Base-by-base conservation (phyloP, 768 basidiomycete genomes). In the Mycena metata region DNA sequence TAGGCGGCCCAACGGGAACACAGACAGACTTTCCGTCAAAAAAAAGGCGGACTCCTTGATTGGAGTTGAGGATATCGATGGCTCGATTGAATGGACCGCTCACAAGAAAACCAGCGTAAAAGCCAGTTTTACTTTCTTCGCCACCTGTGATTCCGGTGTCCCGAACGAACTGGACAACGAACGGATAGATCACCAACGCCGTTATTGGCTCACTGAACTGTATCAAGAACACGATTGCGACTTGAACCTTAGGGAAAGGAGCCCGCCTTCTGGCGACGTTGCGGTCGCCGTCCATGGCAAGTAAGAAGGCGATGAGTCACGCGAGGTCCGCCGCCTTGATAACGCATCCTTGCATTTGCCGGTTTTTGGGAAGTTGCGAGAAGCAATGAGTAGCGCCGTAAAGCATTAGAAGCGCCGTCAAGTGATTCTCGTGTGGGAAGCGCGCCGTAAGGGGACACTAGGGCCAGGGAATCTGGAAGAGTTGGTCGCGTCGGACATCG, bases 31-130 rank as follows among this genome's bases (percentile, higher is more conserved):
- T 72, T 83, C 81, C 3, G 80, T 73, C 19, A 80, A 23, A 49
- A 80, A 83, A 67, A 83, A 83, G 2, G 71, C 64, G 19, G 80
- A 82, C 70, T 80, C 79, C 80, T 83, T 54, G 9, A 26, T 30
- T 1, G 73, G 35, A 57, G 16, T 13, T 57, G 5, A 60, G 43
- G 13, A 17, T 3, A 41, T 33, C 4, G 9, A 52, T 19, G 5
- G 0, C 6, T 30, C 17, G 30, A 16, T 11, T 11, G 7, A 21
- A 16, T 5, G 19, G 10, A 39, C 36, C 2, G 10, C 59, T 10
- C 60, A 61, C 66, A 4, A 67, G 66, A 9, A 68, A 30, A 13
- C 67, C 67, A 21, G 67, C 67, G 41, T 58, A 68, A 19, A 58
- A 68, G 2, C 67, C 67, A 0, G 50, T 58, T n/a, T 63, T 68